Conservation (phyloP, 2,329 filamentous ascomycete species). For the Fusarium camptoceras region DNA sequence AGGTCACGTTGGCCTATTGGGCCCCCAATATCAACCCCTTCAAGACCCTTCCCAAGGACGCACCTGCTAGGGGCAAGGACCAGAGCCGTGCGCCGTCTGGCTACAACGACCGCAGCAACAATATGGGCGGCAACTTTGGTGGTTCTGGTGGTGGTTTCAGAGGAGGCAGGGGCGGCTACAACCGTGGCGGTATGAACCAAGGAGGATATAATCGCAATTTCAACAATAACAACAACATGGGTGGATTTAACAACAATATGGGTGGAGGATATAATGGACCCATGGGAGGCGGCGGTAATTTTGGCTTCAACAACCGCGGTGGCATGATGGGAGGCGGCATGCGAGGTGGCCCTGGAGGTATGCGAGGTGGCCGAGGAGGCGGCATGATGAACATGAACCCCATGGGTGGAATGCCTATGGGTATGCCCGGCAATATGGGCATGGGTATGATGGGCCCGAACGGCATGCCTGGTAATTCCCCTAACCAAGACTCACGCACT, state of each 20-base stretch:
- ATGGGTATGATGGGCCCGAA: conserved; percentile 67
- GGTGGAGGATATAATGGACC: conserved; percentile 63
- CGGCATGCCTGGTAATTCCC: conserved; percentile 52
- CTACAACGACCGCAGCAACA: conserved; percentile 61
- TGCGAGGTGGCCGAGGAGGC: conserved; percentile 61
- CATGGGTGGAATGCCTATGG: conserved; percentile 64
- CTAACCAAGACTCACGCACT: neutral
- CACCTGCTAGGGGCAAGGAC: conserved; percentile 72
- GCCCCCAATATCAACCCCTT: conserved; percentile 86
- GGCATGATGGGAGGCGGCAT: conserved; percentile 61
- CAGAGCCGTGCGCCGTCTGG: conserved; percentile 65
- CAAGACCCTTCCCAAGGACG: conserved; percentile 90
- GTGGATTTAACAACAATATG: conserved; percentile 58
- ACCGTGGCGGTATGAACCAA: conserved; percentile 60
- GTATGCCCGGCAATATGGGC: conserved; percentile 69
- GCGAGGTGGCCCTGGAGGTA: conserved; percentile 62
- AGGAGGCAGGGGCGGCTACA: conserved; percentile 64
- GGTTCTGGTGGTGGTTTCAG: conserved; percentile 66
- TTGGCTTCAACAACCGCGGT: conserved; percentile 61
- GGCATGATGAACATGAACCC: conserved; percentile 63
- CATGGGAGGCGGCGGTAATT: conserved; percentile 65
- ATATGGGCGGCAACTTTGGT: conserved; percentile 59
- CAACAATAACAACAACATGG: conserved; percentile 57
- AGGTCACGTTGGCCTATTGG: conserved; percentile 79
- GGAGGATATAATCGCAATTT: conserved; percentile 59